Conservation (phyloP, 2,329 filamentous ascomycete genomes). For the Periconia sp. region DNA sequence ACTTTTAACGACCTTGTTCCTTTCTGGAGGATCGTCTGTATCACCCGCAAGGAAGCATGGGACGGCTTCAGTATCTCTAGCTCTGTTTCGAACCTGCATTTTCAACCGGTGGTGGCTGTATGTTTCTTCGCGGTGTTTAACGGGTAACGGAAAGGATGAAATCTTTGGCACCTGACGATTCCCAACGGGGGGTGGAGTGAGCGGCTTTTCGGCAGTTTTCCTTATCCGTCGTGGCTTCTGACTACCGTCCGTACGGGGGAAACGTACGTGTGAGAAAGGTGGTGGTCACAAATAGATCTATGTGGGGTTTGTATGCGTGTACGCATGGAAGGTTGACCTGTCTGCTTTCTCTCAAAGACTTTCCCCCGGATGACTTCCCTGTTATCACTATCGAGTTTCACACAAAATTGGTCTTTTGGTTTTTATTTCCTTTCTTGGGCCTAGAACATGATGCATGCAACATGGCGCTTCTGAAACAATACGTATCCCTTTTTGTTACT, state of each 20-base stretch:
- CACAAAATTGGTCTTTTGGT: conserved; percentile 19
- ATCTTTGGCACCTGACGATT: conserved; percentile 23
- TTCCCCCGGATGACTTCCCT: background rate
- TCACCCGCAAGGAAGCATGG: conserved; percentile 29
- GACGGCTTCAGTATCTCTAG: conserved; percentile 34
- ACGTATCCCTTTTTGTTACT: conserved; percentile 18
- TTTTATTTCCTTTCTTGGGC: conserved; percentile 15
- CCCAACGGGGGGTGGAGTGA: conserved; percentile 11
- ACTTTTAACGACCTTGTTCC: conserved; percentile 30
- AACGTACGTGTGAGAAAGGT: too few relatives aligned
- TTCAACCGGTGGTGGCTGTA: conserved; percentile 47
- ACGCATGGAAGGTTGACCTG: too few relatives aligned
- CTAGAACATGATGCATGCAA: conserved; percentile 36
- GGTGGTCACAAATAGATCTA: conserved; percentile 12
- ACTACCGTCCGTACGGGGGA: too few relatives aligned
- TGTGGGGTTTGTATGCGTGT: conserved; percentile 10
- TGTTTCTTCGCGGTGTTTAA: conserved; percentile 42
- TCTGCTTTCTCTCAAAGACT: too few relatives aligned
- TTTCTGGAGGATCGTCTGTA: conserved; percentile 30
- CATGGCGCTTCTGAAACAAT: conserved; percentile 37
- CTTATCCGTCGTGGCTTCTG: conserved; percentile 2
- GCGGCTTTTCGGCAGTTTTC: conserved; percentile 19
- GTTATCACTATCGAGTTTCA: conserved; percentile 6
- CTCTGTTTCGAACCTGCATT: conserved; percentile 44
- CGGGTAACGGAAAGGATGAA: conserved; percentile 15